Evolutionary conservation across 2,329 filamentous ascomycete genomes (phyloP), one percentile per base, ranked within the genome.

Genomic region (Nigrograna mackinnonii): DNA sequence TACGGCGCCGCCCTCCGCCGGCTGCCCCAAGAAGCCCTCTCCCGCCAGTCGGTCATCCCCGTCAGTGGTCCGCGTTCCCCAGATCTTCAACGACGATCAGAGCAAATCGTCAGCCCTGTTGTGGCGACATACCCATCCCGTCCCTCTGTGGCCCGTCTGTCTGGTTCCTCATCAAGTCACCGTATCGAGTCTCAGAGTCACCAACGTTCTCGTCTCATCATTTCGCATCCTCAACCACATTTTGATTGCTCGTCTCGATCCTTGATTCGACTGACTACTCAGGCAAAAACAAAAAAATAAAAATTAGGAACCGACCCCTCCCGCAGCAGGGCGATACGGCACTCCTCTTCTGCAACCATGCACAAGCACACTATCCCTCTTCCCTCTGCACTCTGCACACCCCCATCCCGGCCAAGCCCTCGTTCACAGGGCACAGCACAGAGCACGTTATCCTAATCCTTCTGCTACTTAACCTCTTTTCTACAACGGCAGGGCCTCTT

Each of bases 1-100:
- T 35, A 44, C 47, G 40, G 32, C 38, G 34, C 39, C 37, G 38
- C 37, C 43, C 28, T 14, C 35, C 19, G 19, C 20, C 7, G 14
- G 12, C 16, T 19, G 9, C 9, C 16, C 19, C 14, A 11, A 9
- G 11, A 12, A 18, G 16, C n/a, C 22, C 13, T 17, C 14, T 14
- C 20, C 6, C 6, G 14, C 6, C 11, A 14, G 21, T 31, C 33
- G 39, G 32, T 20, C 20, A 30, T 30, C 39, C 18, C 38, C 28
- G 38, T 24, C n/a, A 18, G 6, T 14, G 19, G 21, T 13, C 31
- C 9, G 33, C 18, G 31, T 9, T 28, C 41, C 26, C 37, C 37
- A 39, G 37, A 20, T 39, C 21, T 39, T 9, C 16, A 20, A 9
- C 16, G 14, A 39, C 22, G 14, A 39, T 16, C 12, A 39, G 19